Base-by-base conservation (phyloP, 83 land plant species). In the Picea abies region DNA sequence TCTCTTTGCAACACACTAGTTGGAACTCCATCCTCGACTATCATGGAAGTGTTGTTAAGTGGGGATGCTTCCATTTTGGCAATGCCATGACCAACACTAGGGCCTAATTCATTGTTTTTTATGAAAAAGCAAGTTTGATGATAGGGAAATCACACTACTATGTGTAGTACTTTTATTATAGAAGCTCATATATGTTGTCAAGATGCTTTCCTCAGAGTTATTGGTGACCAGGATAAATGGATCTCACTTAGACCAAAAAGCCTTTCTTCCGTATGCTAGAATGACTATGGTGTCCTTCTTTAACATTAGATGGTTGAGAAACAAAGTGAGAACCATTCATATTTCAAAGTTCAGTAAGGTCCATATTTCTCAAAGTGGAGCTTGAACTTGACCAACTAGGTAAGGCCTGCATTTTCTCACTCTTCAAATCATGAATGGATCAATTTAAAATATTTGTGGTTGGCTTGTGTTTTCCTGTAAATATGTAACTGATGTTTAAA, bases 41-140 rank as follows among this genome's bases (percentile, higher is more conserved):
- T 71, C 52, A 19, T 71, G 17, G 47, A 8, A 20, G 6, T 29
- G 49, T 58, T 58, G 47, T 76, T 60, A 77, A 26, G 60, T 23
- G 79, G 22, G 79, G 60, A 77, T 77, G 79, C 90, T 80, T 90
- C 92, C 44, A 80, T 37, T 78, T 90, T 90, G 41, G 92, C 82
- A 62, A 85, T 76, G 80, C 83, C 82, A 44, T 85, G 76, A 52
- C 88, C 92, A 69, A 90, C 71, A 58, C 87, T 90, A 41, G 91
- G 86, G 56, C 88, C 92, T 69, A 84, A 87, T 72, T 90, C 91
- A 87, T 85, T 87, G 49, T 96, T 96, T 80, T 91, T 94, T n/a
- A n/a, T n/a, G n/a, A n/a, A n/a, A n/a, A n/a, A n/a, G n/a, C n/a
- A n/a, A n/a, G n/a, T n/a, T n/a, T n/a, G n/a, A n/a, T n/a, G n/a